Base-by-base conservation (phyloP, 192 early-diverging fungal species). In the Umbelopsis isabellina region DNA sequence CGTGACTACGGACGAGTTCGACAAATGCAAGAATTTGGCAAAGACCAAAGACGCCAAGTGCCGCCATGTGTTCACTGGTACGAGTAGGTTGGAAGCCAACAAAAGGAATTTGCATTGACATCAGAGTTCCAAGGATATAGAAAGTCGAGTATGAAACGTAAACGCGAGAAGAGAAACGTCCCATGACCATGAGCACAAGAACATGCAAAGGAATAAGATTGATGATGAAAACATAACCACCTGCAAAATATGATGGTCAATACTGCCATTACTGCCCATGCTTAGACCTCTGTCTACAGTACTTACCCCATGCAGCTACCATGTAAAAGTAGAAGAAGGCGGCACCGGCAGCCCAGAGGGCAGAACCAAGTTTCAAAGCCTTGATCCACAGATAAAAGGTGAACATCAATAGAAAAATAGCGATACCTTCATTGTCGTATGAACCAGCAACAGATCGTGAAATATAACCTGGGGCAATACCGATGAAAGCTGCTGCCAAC, bases 371-470 rank as follows among this genome's bases (percentile, higher is more conserved):
- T 68, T 97, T 97, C 44, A 99, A 82, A 1, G 97, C 92, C 75
- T 96, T 94, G 72, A 99, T 92, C 98, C 98, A 99, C 72, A 98
- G 82, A 76, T 92, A 99, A 78, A 98, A 99, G 7, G 96, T 97
- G 65, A 95, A 93, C 84, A 99, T 93, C 16, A 99, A 88, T 51
- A 99, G 77, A 75, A 99, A 99, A 73, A 99, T 99, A 51, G 98
- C 95, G 79, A 99, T 99, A 4, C 93, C 98, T 80, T 99, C 98
- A 81, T 99, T 98, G 79, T 99, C 98, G 69, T 99, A 99, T 11
- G 97, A 98, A 6, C 98, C 98, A 13, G 98, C 97, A n/a, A 99
- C 98, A 1, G 98, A 99, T 50, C 98, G 92, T n/a, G 98, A 99
- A 74, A 99, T 99, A 75, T 99, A 99, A 1, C 98, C 98, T 0